Evolutionary conservation across 2,329 filamentous ascomycete genomes (phyloP).

Genomic region (Hymenotorrendiella dingleyae): DNA sequence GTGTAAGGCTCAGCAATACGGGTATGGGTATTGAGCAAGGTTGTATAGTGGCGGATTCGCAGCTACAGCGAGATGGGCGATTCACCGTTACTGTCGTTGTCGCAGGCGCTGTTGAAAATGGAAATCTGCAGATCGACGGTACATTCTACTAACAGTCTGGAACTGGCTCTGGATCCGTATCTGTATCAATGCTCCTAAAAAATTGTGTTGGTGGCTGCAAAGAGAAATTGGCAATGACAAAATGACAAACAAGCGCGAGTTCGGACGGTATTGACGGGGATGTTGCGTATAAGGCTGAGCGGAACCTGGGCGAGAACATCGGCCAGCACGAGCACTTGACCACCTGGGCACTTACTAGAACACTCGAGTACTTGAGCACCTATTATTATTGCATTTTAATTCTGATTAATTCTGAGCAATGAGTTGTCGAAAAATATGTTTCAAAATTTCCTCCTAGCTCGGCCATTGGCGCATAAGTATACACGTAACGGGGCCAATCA

Average conservation of each 20-base stretch:
- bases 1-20: slow-evolving; percentile 25
- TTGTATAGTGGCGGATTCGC: slow-evolving; percentile 24
- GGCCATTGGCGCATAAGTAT: slow-evolving; percentile 4
- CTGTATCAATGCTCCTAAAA: slow-evolving; percentile 17
- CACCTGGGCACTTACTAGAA: no score
- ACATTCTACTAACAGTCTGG: not conserved
- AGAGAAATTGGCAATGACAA: slow-evolving; percentile 26
- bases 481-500: slow-evolving; percentile 2
- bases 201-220: slow-evolving; percentile 11
- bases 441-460: slow-evolving; percentile 9
- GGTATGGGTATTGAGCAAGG: slow-evolving; percentile 16
- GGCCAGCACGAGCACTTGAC: no score
- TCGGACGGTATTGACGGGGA: slow-evolving; percentile 16
- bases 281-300: slow-evolving; percentile 24
- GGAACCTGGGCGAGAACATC: no score
- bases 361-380: no score
- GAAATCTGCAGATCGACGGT: slow-evolving; percentile 1
- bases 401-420: no score
- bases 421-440: no score
- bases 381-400: no score
- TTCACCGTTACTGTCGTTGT: slow-evolving; percentile 7
- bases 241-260: slow-evolving; percentile 26
- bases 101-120: not conserved
- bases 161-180: not conserved
- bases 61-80: slow-evolving; percentile 11